These are phyloP conservation scores for Vitis rotundifolia DNA, from an alignment of 164 flowering plant species.

Conservation along the genomic window DNA sequence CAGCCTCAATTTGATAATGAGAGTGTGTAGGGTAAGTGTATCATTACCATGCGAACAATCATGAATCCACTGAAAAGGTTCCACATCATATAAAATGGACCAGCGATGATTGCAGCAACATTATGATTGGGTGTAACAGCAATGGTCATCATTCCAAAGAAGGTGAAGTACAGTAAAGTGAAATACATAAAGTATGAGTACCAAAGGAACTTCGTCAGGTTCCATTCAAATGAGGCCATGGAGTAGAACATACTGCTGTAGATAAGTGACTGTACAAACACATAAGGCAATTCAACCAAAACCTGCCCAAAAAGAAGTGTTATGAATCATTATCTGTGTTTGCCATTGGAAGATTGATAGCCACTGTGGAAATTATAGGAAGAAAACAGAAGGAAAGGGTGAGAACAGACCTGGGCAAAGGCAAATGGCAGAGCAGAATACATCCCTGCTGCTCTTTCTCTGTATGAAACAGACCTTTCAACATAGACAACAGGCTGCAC, in stretches of 20 bases:
- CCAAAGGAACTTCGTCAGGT: conserved; percentile 60
- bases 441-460: conserved; percentile 98
- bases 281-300: conserved; percentile 92
- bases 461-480: conserved; percentile 92
- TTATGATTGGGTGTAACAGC: conserved; percentile 94
- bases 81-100: conserved; percentile 98
- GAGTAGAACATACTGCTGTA: conserved; percentile 80
- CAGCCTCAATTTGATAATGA: no score
- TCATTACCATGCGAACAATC: conserved; percentile 84
- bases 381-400: not conserved
- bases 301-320: conserved; percentile 51
- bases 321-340: no score
- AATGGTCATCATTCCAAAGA: conserved; percentile 96
- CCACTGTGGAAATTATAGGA: no score
- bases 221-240: conserved; percentile 91
- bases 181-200: conserved; percentile 88
- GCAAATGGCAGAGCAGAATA: conserved; percentile 96
- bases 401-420: conserved; percentile 75
- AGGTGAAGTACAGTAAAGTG: conserved; percentile 93
- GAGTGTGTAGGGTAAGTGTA: no score
- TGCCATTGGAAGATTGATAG: no score
- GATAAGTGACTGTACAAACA: conserved; percentile 69
- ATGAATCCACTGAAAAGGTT: conserved; percentile 98
- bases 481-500: conserved; percentile 95
- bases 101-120: conserved; percentile 84